Base-by-base conservation (phyloP, 208 protist species). In the Wallacemonas rigidus region DNA sequence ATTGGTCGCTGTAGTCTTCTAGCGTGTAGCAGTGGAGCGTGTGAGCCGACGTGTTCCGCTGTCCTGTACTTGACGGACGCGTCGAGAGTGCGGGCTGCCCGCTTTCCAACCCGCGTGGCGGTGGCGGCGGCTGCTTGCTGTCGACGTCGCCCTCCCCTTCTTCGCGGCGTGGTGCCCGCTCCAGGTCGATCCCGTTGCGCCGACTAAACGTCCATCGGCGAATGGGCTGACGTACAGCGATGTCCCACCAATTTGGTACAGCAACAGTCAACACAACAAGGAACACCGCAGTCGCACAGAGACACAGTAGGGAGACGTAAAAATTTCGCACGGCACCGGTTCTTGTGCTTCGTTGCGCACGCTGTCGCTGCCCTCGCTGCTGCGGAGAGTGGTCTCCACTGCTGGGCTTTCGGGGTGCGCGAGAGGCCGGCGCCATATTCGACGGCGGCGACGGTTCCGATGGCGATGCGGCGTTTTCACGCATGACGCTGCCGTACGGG, bases 1-100 rank as follows among this genome's bases (percentile, higher is more conserved):
- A 92, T 9, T 43, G 63, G 6, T 77, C 73, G 67, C 89, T 95
- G 76, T 90, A 95, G 41, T 38, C 62, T 45, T 90, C 85, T 3
- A 95, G 50, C 2, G 89, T 95, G 82, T 87, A 94, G 75, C 86
- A 94, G 14, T 47, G 43, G 41, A 75, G 57, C 36, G 11, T 40
- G 8, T 26, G 65, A 26, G 12, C 14, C 7, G 11, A 9, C 56
- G 43, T 35, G 63, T 14, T 58, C 15, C 8, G 45, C 12, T 12
- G 45, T 50, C 45, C 8, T 50, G 26, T 26, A 26, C 26, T 26
- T 26, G 26, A 26, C 26, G 26, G 26, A 26, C 26, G 26, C 26
- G 26, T 26, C 26, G 26, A 26, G 26, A 26, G 26, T 26, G 26
- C 26, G 26, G 26, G 26, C 26, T 26, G 26, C 26, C 26, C 26